Percentiles rank a stretch among this genome's conserved stretches.
phyloP scores from a whole-genome alignment of 148 eudicot genomes.

The Agrostemma githago region DNA sequence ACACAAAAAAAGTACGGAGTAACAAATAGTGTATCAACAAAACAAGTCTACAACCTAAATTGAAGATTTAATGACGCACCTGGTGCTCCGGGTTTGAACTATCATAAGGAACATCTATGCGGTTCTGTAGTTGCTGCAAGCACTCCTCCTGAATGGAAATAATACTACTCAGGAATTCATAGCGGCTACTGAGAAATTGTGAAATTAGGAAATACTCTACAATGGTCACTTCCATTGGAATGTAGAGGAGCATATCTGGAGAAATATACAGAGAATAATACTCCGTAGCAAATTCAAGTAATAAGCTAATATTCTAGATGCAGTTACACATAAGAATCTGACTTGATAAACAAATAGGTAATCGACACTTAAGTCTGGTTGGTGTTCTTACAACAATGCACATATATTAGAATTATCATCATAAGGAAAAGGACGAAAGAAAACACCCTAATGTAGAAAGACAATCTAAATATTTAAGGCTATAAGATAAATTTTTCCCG shows the following conservation, averaged over 20 bases:
- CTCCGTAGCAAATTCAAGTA: neutral
- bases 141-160: conserved; percentile 67
- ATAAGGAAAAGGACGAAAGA: neutral
- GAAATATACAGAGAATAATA: neutral
- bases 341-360: neutral
- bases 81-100: conserved; percentile 76
- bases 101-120: conserved; percentile 81
- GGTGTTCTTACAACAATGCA: neutral
- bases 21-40: neutral
- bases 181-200: neutral
- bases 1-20: neutral
- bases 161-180: neutral
- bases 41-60: neutral
- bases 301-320: neutral
- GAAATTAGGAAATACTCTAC: conserved; percentile 2
- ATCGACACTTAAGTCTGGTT: neutral
- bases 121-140: conserved; percentile 70
- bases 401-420: neutral
- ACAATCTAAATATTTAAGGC: neutral
- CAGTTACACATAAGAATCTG: neutral
- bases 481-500: neutral
- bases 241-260: neutral
- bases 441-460: neutral
- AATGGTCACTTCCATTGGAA: neutral
- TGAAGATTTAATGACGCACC: conserved; percentile 33